A percentile compares a stretch with the other conserved stretches of the same genome.
These are phyloP conservation scores for Didymella sp. DNA, from an alignment of 2,329 filamentous ascomycete species.

Conservation along the genomic window DNA sequence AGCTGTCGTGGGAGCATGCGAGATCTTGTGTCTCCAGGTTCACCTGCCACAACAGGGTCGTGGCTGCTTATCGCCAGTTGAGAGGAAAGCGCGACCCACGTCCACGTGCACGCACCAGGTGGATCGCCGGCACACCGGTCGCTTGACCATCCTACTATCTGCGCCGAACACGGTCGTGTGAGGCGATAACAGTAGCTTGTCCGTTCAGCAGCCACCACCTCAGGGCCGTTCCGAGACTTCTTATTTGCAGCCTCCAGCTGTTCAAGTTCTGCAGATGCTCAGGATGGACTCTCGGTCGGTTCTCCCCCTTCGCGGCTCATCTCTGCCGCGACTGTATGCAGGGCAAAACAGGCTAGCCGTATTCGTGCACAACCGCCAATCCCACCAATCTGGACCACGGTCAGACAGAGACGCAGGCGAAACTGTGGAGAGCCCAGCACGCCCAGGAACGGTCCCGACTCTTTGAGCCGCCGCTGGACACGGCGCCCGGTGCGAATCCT, in stretches of 20 bases:
- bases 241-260: background rate
- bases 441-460: conserved; percentile 10
- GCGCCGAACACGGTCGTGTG: conserved; percentile 23
- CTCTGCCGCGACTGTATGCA: conserved; percentile 32
- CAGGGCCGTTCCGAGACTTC: background rate
- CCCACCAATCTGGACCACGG: conserved; percentile 29
- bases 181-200: background rate
- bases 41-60: conserved; percentile 15
- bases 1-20: background rate
- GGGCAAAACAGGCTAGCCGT: conserved; percentile 29
- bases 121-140: conserved; percentile 28
- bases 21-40: conserved; percentile 9
- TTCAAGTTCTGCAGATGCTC: background rate
- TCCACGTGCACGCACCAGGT: conserved; percentile 28
- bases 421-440: conserved; percentile 7
- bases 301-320: conserved; percentile 16
- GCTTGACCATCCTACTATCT: conserved; percentile 22
- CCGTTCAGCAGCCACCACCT: background rate
- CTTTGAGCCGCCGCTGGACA: conserved; percentile 13
- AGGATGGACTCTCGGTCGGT: conserved; percentile 15
- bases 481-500: background rate
- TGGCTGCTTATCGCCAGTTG: conserved; percentile 23
- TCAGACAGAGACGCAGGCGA: conserved; percentile 5
- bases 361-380: conserved; percentile 20
- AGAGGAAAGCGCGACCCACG: conserved; percentile 9